Base-by-base conservation (phyloP, 1,284 basidiomycete genomes). In the Ustilago shanxiensis region DNA sequence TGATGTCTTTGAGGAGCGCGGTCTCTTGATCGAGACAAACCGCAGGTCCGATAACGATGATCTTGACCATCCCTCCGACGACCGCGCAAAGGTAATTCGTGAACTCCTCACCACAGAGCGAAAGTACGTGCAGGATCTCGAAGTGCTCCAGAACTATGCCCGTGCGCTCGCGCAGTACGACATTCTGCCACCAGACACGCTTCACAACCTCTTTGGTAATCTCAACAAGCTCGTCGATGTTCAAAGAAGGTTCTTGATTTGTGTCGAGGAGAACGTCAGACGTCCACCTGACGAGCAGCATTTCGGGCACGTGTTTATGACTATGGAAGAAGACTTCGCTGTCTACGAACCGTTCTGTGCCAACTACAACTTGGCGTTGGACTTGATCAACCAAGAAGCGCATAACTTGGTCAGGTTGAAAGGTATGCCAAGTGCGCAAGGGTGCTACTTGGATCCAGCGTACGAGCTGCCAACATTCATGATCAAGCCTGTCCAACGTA, bases 41-140 rank as follows among this genome's bases (percentile, higher is more conserved):
- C 88, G 90, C 22, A 80, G 86, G 58, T 56, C 73, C 24, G 73
- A 72, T 45, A 57, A 59, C 20, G 79, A 83, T n/a, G 80, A 77
- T 14, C 73, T 80, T 22, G 72, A 80, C 20, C 68, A 77, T 35
- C 83, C 83, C 11, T 62, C 68, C 85, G 89, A 90, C 18, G 91
- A 91, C 22, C 89, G 93, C 35, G 91, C 90, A 77, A 92, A 93
- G 79, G 92, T 94, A 74, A 90, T 95, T 63, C 90, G 90, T 77
- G 95, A 97, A 87, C 91, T 96, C 79, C 90, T 97, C 57, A 93
- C 95, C 85, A 95, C 94, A 3, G 97, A 99, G 87, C 91, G 96
- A 60, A 98, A 97, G 88, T 99, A 96, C 87, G 96, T 99, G 18
- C 93, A 96, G 87, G 96, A 99, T 87, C 89, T 99, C 64, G 97